Conservation (phyloP, 2,329 filamentous ascomycete species). For the Alternaria sp. region DNA sequence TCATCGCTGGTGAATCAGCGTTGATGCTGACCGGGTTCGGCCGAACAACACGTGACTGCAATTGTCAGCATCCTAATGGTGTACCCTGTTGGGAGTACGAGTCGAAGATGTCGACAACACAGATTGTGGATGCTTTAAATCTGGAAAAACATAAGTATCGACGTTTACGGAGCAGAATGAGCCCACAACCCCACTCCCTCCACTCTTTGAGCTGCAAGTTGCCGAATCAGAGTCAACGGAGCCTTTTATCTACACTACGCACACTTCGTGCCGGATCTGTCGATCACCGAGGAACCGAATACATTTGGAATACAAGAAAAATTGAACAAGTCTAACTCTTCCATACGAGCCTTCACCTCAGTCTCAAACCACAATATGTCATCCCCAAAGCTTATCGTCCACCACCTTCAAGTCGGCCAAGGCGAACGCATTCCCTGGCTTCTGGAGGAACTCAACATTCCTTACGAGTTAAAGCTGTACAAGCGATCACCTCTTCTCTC, state of each 20-base stretch:
- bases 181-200: not conserved
- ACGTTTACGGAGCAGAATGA: not conserved
- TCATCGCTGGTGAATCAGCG: constrained; percentile 2
- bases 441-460: constrained; percentile 68
- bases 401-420: constrained; percentile 60
- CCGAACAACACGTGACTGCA: constrained; percentile 4
- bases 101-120: not conserved
- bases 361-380: constrained; percentile 22
- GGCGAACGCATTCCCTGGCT: constrained; percentile 72
- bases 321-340: not conserved
- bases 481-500: constrained; percentile 57
- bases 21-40: constrained; percentile 1
- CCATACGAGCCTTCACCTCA: not conserved
- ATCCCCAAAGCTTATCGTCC: constrained; percentile 44
- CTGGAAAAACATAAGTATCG: not conserved
- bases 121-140: constrained; percentile 5
- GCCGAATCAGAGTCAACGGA: constrained; percentile 19
- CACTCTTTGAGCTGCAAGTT: not conserved
- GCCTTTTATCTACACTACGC: constrained; percentile 2
- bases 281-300: constrained; percentile 17
- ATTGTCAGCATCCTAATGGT: constrained; percentile 7
- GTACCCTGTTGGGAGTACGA: not conserved
- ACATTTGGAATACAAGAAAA: constrained; percentile 6
- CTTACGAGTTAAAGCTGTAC: constrained; percentile 62
- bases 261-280: constrained; percentile 13